Evolutionary conservation across 1,284 basidiomycete genomes (phyloP), one percentile per base, ranked within the genome.

Genomic region (Ustilago bromivora): DNA sequence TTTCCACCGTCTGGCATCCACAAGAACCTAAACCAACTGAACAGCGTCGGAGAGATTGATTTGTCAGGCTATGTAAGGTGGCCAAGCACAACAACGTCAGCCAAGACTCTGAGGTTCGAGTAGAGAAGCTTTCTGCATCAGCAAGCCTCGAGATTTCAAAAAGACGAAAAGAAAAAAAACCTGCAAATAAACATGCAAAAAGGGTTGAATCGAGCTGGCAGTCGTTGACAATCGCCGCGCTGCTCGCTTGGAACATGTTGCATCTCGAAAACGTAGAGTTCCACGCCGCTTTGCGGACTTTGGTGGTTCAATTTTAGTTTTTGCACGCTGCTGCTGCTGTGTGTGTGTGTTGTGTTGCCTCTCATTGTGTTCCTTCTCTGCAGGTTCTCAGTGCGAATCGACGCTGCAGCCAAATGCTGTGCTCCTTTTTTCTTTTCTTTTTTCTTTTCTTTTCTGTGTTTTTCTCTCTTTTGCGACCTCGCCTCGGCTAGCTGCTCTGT

Each of bases 41-140:
- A 28, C 23, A 28, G 23, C 23, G 23, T 28, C 23, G 3, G 23
- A 28, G 23, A 28, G 2, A 28, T 28, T 28, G 23, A 28, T 28
- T 28, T 28, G 23, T 3, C 23, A 28, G 23, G 23, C 23, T 28
- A 28, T 3, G 0, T 28, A 28, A 28, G 23, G 23, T 28, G 23
- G 23, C 23, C 13, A 32, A 17, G 53, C 53, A 56, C 15, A 38
- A n/a, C 53, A 46, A 64, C 56, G 56, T 64, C 56, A 64, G 62
- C 55, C 62, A 64, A 64, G 62, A 52, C 19, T 47, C 35, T 64
- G 38, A n/a, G 10, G 28, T 23, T 7, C 38, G 40, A 15, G 11
- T 17, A 41, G 15, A 53, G 47, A 49, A 53, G 51, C 28, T 53
- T 17, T 53, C 51, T 41, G 40, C 40, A 41, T 12, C 40, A 41